phyloP scores from a whole-genome alignment of 139 green algal species.

The Coelastrella sp. region DNA sequence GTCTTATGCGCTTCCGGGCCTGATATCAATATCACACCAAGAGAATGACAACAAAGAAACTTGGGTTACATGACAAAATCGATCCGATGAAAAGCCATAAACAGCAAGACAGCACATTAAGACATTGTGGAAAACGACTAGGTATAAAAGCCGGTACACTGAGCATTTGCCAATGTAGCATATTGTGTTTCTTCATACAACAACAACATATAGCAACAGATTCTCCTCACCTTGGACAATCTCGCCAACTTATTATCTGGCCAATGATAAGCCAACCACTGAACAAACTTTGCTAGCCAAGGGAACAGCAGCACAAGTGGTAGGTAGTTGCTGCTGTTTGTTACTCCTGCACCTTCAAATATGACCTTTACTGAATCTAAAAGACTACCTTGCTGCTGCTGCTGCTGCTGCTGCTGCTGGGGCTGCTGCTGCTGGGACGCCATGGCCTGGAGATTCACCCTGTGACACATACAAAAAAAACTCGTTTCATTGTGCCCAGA shows the following conservation, averaged over 20 bases:
- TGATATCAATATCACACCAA: background rate
- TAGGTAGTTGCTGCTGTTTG: conserved; percentile 40
- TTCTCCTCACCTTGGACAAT: background rate
- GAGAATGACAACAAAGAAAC: background rate
- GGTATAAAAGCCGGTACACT: background rate
- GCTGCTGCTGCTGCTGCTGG: conserved; percentile 22
- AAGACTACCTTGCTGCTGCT: background rate
- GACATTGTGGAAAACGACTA: background rate
- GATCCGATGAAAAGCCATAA: no score
- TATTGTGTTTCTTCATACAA: background rate
- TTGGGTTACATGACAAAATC: background rate
- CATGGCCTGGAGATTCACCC: no score
- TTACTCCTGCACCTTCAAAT: conserved; percentile 3
- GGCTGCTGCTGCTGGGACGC: background rate
- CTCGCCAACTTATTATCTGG: conserved; percentile 11
- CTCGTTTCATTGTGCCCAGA: no score
- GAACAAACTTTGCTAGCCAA: background rate
- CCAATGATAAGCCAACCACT: background rate
- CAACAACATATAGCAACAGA: background rate
- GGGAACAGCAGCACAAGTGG: conserved; percentile 33
- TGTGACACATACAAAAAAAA: no score
- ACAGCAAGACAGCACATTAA: no score
- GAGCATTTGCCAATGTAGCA: no score
- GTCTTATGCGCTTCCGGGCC: background rate
- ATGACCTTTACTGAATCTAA: background rate